Base-by-base conservation (phyloP, 345 rosid species). In the Eucalyptus polyanthemos region DNA sequence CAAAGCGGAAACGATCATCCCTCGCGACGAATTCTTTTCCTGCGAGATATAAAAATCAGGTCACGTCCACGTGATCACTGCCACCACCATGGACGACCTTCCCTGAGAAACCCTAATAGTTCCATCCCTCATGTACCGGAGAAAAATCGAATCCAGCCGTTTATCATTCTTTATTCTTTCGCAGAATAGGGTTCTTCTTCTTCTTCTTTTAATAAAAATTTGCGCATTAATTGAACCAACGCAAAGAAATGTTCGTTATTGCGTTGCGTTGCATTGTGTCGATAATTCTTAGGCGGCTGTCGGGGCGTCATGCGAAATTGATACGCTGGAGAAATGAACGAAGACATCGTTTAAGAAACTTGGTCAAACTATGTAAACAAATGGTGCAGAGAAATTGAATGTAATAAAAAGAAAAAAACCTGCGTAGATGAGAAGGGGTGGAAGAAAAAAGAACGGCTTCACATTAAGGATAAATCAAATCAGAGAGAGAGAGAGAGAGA, bases 171-270 rank as follows among this genome's bases (percentile, higher is more conserved):
- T 37, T 37, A 37, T 5, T 76, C 45, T 72, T 19, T 21, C 83
- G 0, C 76, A 65, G 34, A 3, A 1, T n/a, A 4, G 37, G 1
- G 16, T n/a, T n/a, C 14, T 6, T 65, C n/a, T n/a, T n/a, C n/a
- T 1, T 22, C 0, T 1, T 51, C 2, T 7, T 53, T 17, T 0
- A 0, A 53, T 53, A 53, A 53, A 1, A 21, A 53, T 53, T 21
- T 21, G 58, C 0, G 58, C 58, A 53, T 53, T 53, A 21, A 53
- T 21, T 53, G 25, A 53, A 21, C 58, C 58, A 53, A 21, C 58
- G 58, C 25, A 53, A 53, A 53, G 58, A 53, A 53, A 53, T 60
- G 62, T 0, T 34, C 44, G 40, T 67, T 34, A 34, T 67, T 67
- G 40, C 5, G 34, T 67, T 67, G 21, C 40, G 4, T 69, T 6